Evolutionary conservation across 2,329 filamentous ascomycete species (phyloP), one percentile per base, ranked within the genome.

Genomic region (Paecilomyces fulvus): DNA sequence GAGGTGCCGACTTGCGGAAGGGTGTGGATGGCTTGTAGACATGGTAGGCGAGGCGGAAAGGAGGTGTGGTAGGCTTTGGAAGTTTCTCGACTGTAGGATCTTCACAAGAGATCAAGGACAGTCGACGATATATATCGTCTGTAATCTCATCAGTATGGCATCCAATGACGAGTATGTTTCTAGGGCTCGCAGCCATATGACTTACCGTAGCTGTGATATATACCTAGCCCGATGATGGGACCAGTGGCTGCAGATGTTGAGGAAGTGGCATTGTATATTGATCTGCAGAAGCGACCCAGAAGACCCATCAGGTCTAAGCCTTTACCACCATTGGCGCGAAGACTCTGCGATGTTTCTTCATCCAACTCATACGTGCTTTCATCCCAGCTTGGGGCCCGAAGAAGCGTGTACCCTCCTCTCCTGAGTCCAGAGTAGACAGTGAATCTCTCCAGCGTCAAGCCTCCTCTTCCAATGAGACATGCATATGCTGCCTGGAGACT

Each of bases 401-500:
- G 78, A 17, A 97, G 83, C 52, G 87, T 83, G 75, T 95, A 97
- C 17, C 94, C 92, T 33, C 83, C 78, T 53, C 94, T 82, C 69
- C 88, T 94, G 64, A 99, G 77, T 54, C 91, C 87, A 0, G 90
- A 82, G 70, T 92, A 99, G 28, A 97, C 92, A 52, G 88, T 89
- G 65, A 90, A 97, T 66, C 90, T 85, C 63, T 95, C 90, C 58
- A 96, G 77, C 0, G 81, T 83, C 61, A 86, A 63, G 9, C 78
- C 80, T 28, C 74, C 86, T 23, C 82, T 77, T 1, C 90, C 90
- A 61, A 96, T 82, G 54, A 96, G 85, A 21, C 90, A 81, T 4
- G 92, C 83, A 76, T 97, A 97, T 0, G 91, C 91, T 5, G 89
- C 92, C 71, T 97, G 90, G 43, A 97, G 75, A 71, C 89, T 95